Evolutionary conservation across 1,284 basidiomycete genomes (phyloP), one percentile per base, ranked within the genome.

Genomic region (Ustilago tritici): DNA sequence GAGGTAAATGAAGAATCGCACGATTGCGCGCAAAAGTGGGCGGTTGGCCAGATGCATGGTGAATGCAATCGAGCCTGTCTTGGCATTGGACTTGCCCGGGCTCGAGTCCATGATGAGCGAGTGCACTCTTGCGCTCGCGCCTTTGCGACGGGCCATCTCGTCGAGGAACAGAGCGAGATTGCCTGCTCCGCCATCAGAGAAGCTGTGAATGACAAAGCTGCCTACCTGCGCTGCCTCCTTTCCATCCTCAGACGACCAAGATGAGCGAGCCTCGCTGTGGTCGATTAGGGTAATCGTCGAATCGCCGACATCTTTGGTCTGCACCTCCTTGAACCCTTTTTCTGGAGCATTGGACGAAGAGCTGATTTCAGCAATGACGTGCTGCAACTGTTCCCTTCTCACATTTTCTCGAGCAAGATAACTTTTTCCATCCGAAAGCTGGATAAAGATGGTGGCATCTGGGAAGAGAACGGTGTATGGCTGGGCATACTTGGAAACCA

Each of bases 401-500:
- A 74, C 65, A 6, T 49, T 36, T 28, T 76, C 70, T 8, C 55
- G 50, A 17, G 74, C 71, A 11, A 82, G 62, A 31, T 78, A 81
- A 59, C 61, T 62, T 41, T 71, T 74, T 15, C 70, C 79, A 32
- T 74, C 72, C 4, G 79, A 81, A 14, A 85, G 78, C 55, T 82
- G 71, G 55, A 85, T 75, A 19, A 84, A 17, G 49, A 85, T 65
- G 0, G 78, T 81, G 3, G 82, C 70, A 11, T 76, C 34, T 0
- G 84, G 84, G 52, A 81, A 83, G 43, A 82, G 69, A 40, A 74
- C 64, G 0, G 67, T 59, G 61, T 84, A 85, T 10, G 78, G 79
- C 31, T 68, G 65, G 0, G 75, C 82, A 57, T 85, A 85, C 54
- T 85, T 85, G 43, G 65, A 49, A 0, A 85, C 73, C 6, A 84